Conservation (phyloP, 2,329 filamentous ascomycete genomes). For the Penicillium sp. region DNA sequence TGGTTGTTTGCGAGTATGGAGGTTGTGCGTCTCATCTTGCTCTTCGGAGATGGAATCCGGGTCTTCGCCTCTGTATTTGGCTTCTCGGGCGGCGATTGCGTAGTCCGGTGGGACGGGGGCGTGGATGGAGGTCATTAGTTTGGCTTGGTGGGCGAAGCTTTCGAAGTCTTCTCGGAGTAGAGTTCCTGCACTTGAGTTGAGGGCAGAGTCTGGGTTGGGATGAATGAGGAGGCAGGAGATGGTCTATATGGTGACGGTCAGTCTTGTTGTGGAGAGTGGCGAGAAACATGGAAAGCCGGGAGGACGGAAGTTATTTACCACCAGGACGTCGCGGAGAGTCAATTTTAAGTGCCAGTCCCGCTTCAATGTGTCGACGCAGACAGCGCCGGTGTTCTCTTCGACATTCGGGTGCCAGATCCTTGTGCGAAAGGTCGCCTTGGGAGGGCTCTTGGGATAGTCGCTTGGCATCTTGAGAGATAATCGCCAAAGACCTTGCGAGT, state of each 20-base stretch:
- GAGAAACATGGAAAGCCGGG: too few species aligned
- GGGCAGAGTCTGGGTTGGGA: constrained; percentile 66
- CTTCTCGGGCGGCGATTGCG: constrained; percentile 52
- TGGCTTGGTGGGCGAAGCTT: constrained; percentile 60
- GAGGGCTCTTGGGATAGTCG: constrained; percentile 55
- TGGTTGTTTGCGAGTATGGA: constrained; percentile 21
- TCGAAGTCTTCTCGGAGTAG: constrained; percentile 64
- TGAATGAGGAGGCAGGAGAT: constrained; percentile 67
- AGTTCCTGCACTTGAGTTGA: constrained; percentile 65
- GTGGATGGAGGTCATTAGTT: constrained; percentile 66
- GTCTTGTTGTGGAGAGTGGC: too few species aligned
- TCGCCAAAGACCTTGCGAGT: constrained; percentile 62
- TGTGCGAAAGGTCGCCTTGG: constrained; percentile 64
- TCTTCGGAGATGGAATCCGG: constrained; percentile 30
- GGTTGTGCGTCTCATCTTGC: constrained; percentile 22
- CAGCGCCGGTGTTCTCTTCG: constrained; percentile 63
- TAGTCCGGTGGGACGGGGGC: constrained; percentile 57
- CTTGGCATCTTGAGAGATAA: constrained; percentile 64
- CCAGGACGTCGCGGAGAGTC: constrained; percentile 62
- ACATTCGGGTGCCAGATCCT: constrained; percentile 69
- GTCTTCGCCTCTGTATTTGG: constrained; percentile 60
- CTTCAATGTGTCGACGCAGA: constrained; percentile 69
- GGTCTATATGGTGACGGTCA: constrained; percentile 48
- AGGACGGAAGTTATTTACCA: constrained; percentile 38
- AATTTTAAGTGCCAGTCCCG: constrained; percentile 64